Percentiles rank a stretch among this genome's conserved stretches.
Evolutionary conservation across 805 yeast species (phyloP).

Genomic region (Wickerhamomyces sydowiorum): DNA sequence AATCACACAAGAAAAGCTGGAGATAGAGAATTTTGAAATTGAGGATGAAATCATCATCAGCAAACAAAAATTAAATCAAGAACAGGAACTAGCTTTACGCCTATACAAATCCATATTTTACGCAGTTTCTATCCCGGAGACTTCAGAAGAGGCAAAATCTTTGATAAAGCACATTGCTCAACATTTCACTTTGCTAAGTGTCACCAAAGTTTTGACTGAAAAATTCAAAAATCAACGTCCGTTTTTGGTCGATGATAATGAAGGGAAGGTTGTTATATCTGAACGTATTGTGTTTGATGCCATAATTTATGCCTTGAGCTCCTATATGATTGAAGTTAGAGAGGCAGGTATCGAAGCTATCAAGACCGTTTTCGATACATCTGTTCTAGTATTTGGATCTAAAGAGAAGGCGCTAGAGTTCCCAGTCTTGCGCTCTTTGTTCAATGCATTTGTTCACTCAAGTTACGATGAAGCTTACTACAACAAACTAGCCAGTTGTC

Average conservation of each 20-base stretch:
- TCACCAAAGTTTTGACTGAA: constrained; percentile 67
- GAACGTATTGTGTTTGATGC: constrained; percentile 72
- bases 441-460: constrained; percentile 80
- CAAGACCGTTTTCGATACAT: constrained; percentile 52
- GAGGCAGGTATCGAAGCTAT: constrained; percentile 67
- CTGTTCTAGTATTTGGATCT: constrained; percentile 62
- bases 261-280: constrained; percentile 65
- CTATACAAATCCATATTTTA: constrained; percentile 68
- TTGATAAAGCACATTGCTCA: constrained; percentile 64
- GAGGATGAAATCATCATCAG: constrained; percentile 38
- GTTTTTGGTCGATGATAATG: constrained; percentile 73
- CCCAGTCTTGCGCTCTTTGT: constrained; percentile 70
- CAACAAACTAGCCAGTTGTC: constrained; percentile 81
- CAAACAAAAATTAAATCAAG: constrained; percentile 48
- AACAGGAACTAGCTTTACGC: constrained; percentile 59
- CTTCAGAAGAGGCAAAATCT: constrained; percentile 57
- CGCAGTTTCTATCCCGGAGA: constrained; percentile 69
- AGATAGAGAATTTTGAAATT: constrained; percentile 22
- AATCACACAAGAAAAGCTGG: constrained; percentile 31
- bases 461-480: constrained; percentile 89
- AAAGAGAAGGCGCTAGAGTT: constrained; percentile 61
- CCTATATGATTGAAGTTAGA: constrained; percentile 64
- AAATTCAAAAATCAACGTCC: constrained; percentile 61
- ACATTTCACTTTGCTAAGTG: constrained; percentile 73
- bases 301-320: constrained; percentile 73